A percentile compares a stretch with the other conserved stretches of the same genome.
phyloP scores from a whole-genome alignment of 2,329 filamentous ascomycete species.

The Sordariomycetes sp. region DNA sequence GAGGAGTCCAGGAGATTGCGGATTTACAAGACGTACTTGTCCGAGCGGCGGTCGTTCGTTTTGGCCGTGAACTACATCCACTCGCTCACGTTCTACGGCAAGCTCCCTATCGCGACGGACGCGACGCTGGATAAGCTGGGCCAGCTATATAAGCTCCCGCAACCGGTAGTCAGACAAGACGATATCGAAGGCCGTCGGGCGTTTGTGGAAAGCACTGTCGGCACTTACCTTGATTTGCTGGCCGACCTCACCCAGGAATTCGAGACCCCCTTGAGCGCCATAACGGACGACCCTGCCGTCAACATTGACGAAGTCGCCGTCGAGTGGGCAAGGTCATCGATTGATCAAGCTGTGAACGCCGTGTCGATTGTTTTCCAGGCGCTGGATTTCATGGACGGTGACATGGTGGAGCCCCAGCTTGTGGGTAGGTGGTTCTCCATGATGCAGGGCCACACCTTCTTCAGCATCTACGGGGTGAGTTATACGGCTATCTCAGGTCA shows the following conservation, averaged over 20 bases:
- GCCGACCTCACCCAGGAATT: conserved; percentile 37
- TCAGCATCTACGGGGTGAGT: conserved; percentile 53
- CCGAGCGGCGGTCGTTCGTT: conserved; percentile 58
- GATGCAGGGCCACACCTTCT: conserved; percentile 57
- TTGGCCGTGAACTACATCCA: conserved; percentile 49
- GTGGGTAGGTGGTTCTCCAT: conserved; percentile 66
- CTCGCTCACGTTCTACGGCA: conserved; percentile 32
- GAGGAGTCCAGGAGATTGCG: conserved; percentile 52
- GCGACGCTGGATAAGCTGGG: conserved; percentile 14
- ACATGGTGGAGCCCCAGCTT: conserved; percentile 45
- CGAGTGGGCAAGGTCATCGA: conserved; percentile 50
- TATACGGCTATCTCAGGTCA: background rate
- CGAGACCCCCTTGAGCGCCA: conserved; percentile 35
- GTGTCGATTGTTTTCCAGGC: conserved; percentile 65
- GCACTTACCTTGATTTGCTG: conserved; percentile 36
- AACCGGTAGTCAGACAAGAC: conserved; percentile 5
- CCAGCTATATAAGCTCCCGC: conserved; percentile 18
- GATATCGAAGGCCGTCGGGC: conserved; percentile 1
- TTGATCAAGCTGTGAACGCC: conserved; percentile 64
- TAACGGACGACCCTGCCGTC: conserved; percentile 36
- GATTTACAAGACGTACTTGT: conserved; percentile 61
- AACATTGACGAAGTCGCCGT: conserved; percentile 41
- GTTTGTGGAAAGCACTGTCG: conserved; percentile 9
- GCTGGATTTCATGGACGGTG: conserved; percentile 45
- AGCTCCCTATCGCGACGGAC: conserved; percentile 21